Percentiles rank a stretch among this genome's conserved stretches.
These are phyloP conservation scores for Alternaria sp. DNA, from an alignment of 2,329 filamentous ascomycete genomes.

Conservation along the genomic window DNA sequence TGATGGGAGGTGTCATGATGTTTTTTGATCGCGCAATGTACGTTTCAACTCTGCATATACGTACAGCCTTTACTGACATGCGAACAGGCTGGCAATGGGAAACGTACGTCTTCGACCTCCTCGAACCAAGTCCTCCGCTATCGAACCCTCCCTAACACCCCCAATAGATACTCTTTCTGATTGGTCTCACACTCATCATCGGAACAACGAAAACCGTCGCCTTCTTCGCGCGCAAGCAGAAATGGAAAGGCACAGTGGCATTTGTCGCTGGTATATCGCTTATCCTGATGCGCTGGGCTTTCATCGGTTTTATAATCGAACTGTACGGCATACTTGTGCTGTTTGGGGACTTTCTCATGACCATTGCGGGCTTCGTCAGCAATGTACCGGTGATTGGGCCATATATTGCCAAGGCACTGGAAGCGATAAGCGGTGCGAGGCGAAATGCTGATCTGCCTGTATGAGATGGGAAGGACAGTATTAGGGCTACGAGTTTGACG, in stretches of 20 bases:
- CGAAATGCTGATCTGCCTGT: slow-evolving; percentile 21
- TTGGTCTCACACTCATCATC: slow-evolving; percentile 95
- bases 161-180: slow-evolving; percentile 88
- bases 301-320: slow-evolving; percentile 89
- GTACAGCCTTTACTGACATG: slow-evolving; percentile 8
- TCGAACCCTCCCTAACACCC: slow-evolving; percentile 7
- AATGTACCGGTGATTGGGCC: slow-evolving; percentile 86
- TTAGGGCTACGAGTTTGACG: not conserved
- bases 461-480: not conserved
- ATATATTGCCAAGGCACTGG: slow-evolving; percentile 77
- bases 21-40: slow-evolving; percentile 98
- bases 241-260: slow-evolving; percentile 86
- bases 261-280: slow-evolving; percentile 84
- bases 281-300: slow-evolving; percentile 88
- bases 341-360: slow-evolving; percentile 96
- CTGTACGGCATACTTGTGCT: slow-evolving; percentile 90
- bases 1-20: slow-evolving; percentile 90
- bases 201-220: slow-evolving; percentile 86
- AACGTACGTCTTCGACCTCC: slow-evolving; percentile 65
- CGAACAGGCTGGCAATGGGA: slow-evolving; percentile 87
- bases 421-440: slow-evolving; percentile 18
- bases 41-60: slow-evolving; percentile 37
- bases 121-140: not conserved
- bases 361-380: slow-evolving; percentile 85
- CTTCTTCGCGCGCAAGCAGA: slow-evolving; percentile 95